Evolutionary conservation across 2,329 filamentous ascomycete genomes (phyloP), one percentile per base, ranked within the genome.

Genomic region (Scedosporium minutisporum): DNA sequence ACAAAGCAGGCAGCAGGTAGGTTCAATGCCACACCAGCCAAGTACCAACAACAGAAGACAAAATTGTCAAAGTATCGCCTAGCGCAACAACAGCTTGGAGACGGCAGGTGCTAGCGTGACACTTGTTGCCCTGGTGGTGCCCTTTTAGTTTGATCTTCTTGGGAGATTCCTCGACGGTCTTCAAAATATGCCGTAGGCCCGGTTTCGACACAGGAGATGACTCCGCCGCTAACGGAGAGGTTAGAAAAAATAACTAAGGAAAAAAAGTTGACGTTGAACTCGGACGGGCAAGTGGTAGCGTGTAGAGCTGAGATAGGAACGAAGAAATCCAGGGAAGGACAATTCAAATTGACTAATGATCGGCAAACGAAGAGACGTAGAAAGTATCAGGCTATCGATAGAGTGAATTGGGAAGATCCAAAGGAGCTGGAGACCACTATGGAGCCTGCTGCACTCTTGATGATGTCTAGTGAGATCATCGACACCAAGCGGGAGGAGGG

Each of bases 41-140:
- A 55, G 51, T 23, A 27, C 18, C 23, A 18, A 55, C 33, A 55
- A 29, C 51, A 55, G 18, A 55, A 27, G 51, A 23, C 51, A 23
- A 55, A 55, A 55, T 55, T 27, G 51, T 27, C 51, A 55, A 55
- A 27, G 33, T 14, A 55, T 23, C 7, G 23, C 23, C 23, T 55
- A 27, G 51, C 21, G 18, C 23, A 23, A 48, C 16, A 48, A 48
- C 44, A 18, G 51, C 51, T 55, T 23, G 51, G 51, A 55, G 51
- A 55, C 51, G 51, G 51, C 51, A 55, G 51, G 51, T 55, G 51
- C 51, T 55, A 55, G 51, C 51, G 51, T 55, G 51, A 55, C 51
- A 55, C 51, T 25, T 53, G 48, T 25, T 25, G 48, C n/a, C n/a
- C 10, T 53, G 48, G 48, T n/a, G 21, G 51, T 27, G 51, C 51